Base-by-base conservation (phyloP, 495 filamentous ascomycete genomes). In the Hypoxylon lienhwacheense region DNA sequence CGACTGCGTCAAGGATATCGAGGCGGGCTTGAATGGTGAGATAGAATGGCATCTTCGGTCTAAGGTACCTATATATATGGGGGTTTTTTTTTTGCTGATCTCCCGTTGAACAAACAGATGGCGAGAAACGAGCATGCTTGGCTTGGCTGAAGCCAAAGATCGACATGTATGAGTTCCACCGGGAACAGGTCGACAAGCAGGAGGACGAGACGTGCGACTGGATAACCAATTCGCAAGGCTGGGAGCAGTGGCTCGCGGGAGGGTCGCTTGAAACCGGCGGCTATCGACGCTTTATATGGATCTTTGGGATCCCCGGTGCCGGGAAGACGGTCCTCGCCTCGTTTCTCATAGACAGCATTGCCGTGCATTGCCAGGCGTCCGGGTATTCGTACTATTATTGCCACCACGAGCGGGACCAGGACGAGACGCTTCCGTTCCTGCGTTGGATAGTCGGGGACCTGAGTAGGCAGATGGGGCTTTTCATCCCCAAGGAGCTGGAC, bases 281-380 rank as follows among this genome's bases (percentile, higher is more conserved):
- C 1, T 51, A 42, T 22, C 16, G 19, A 7, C 67, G 63, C 0
- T 69, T 52, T 28, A 43, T 74, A 4, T 73, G 69, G 71, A 66
- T 75, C 4, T 53, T 67, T 29, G 73, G 73, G 3, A 75, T 77
- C 7, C 73, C 70, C 1, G 74, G 74, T 1, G 66, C 69, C 15
- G 73, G 73, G 8, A 77, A 76, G 42, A 70, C 72, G 15, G 59
- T 75, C 4, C 55, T 75, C 1, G 59, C 63, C 3, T 72, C 70
- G 8, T 63, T 64, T 20, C 33, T 71, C 17, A 67, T 70, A 25
- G 55, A 70, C 21, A 19, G 44, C 10, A 47, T 65, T 28, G 49
- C 46, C 0, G 16, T 7, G 12, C 47, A 65, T 17, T 70, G 66
- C 42, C 17, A 20, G 3, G 31, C 31, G 7, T 37, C 29, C 5